Base-by-base conservation (phyloP, 2,329 filamentous ascomycete genomes). In the Aureobasidium pullulans region DNA sequence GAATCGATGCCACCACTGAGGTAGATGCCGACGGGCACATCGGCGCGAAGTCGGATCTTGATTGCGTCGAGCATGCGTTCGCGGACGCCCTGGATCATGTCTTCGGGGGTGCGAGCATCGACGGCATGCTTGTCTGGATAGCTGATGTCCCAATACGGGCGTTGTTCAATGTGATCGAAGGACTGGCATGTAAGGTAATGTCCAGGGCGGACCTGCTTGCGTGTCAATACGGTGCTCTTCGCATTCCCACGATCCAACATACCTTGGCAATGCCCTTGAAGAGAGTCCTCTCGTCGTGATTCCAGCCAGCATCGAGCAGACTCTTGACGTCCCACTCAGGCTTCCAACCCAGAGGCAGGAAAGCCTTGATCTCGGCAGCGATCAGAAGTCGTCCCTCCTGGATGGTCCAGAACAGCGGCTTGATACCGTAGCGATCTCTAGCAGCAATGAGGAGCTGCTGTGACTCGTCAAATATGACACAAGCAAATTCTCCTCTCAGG, bases 1-100 rank as follows among this genome's bases (percentile, higher is more conserved):
- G 80, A 83, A 65, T 84, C 82, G 50, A 85, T 76, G 1, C 82
- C 83, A 4, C 83, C 82, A 23, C 75, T 79, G 0, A 84, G 70
- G 60, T 81, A 84, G 54, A 85, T 71, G 2, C 80, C 82, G 3
- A 84, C 72, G 0, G 80, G 80, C 0, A 84, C 82, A 65, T 85
- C 82, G 1, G 82, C 81, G 15, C 77, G 74, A 9, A 84, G 70
- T 5, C 82, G 77, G 16, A 82, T 63, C n/a, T 75, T 74, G 10
- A 84, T 71, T 0, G 81, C 74, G 34, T 84, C 79, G 1, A 82
- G 65, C 11, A 84, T 64, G 2, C 72, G 73, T 46, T 79, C 69
- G 6, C 81, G 72, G 0, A 84, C 79, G 2, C 75, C 77, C 19
- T 70, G 59, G 1, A 83, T 72, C 69, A 83, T 79, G 43, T 84